Evolutionary conservation across 768 basidiomycete species (phyloP).

Genomic region (Chlorophyllum brunneum): DNA sequence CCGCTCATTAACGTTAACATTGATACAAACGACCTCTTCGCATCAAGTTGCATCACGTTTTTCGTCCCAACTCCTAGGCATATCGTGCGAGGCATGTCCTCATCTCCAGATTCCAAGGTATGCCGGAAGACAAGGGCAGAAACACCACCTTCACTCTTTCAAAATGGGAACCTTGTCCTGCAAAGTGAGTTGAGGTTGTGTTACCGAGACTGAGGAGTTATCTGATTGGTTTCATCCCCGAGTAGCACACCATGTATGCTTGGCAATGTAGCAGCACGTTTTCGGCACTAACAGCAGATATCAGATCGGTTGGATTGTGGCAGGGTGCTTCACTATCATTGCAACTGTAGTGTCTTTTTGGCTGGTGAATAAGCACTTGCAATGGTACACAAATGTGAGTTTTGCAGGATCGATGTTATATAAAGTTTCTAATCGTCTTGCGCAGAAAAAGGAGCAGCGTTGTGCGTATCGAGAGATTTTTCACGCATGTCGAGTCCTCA

Average conservation of each 20-base stretch:
- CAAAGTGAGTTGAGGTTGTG: conserved; percentile 43
- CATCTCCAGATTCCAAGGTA: conserved; percentile 1
- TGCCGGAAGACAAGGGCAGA: conserved; percentile 37
- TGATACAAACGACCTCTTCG: not conserved
- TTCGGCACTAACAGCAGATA: not conserved
- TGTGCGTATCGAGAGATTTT: conserved; percentile 33
- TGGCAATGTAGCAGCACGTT: not conserved
- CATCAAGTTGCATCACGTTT: not conserved
- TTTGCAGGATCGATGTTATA: not conserved
- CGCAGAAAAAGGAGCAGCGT: conserved; percentile 64
- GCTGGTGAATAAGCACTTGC: conserved; percentile 71
- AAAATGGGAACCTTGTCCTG: conserved; percentile 57
- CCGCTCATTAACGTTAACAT: not conserved
- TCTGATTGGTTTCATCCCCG: conserved; percentile 1
- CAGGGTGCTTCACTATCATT: conserved; percentile 53
- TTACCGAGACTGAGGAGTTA: not conserved
- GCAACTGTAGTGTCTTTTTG: conserved; percentile 60
- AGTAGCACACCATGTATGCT: conserved; percentile 54
- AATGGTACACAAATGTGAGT: conserved; percentile 68
- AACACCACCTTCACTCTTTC: conserved; percentile 52
- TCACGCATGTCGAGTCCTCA: not conserved
- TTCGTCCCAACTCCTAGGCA: not conserved
- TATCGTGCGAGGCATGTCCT: not conserved
- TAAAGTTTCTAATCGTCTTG: not conserved
- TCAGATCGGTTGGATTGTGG: conserved; percentile 68